These are phyloP conservation scores for Anethum foeniculum DNA, from an alignment of 140 eudicot species.

Conservation along the genomic window DNA sequence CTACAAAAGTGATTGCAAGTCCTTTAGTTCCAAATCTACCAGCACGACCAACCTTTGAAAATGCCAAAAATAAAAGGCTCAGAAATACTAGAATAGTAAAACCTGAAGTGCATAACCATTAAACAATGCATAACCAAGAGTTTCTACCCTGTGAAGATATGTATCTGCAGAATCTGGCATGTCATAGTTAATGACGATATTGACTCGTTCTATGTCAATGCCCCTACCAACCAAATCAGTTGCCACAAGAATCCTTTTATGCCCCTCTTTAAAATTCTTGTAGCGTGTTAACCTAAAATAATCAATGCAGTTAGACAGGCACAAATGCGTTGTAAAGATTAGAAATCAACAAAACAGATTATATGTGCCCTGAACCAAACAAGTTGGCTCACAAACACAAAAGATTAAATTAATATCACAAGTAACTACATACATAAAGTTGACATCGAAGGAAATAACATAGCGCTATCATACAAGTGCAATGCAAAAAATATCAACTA, in stretches of 20 bases:
- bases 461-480: not conserved
- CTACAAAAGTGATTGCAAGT: conserved; percentile 89
- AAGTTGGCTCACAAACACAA: not conserved
- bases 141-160: conserved; percentile 64
- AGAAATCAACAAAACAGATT: too few relatives aligned
- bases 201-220: conserved; percentile 87
- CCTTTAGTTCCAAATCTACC: conserved; percentile 99
- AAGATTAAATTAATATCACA: not conserved
- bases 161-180: conserved; percentile 99
- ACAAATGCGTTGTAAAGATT: too few relatives aligned
- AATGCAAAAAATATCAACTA: not conserved
- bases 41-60: conserved; percentile 83
- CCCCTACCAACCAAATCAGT: conserved; percentile 98
- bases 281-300: conserved; percentile 75
- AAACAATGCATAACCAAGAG: not conserved
- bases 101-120: not conserved
- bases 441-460: not conserved
- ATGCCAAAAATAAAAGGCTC: not conserved
- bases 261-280: conserved; percentile 94
- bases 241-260: conserved; percentile 91
- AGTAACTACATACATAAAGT: not conserved
- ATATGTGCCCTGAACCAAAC: too few relatives aligned
- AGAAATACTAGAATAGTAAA: not conserved
- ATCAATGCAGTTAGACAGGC: not conserved
- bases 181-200: conserved; percentile 93